Evolutionary conservation across 208 protist species (phyloP).

Genomic region (Trichomonas gallinae): DNA sequence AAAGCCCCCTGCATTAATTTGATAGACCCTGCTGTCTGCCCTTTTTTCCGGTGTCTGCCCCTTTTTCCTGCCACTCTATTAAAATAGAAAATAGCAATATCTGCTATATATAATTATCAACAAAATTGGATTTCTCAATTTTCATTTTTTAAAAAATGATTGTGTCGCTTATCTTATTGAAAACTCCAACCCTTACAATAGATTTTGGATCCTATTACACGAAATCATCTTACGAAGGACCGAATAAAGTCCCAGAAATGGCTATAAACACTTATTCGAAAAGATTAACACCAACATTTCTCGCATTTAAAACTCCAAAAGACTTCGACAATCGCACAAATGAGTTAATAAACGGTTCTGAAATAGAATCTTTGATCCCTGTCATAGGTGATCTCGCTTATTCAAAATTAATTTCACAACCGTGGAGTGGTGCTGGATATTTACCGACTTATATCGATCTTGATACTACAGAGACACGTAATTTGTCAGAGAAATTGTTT

Average conservation of each 20-base stretch:
- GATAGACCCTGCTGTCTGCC: too few relatives aligned
- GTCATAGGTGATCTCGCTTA: background rate
- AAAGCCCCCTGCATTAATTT: too few relatives aligned
- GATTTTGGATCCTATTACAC: slow-evolving; percentile 5
- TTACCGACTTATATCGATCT: background rate
- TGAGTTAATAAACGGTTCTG: background rate
- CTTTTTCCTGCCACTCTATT: too few relatives aligned
- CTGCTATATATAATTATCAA: too few relatives aligned
- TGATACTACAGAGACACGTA: background rate
- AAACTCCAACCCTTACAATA: background rate
- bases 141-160: background rate
- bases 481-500: background rate
- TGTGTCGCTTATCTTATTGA: background rate
- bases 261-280: background rate
- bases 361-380: background rate
- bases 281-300: background rate
- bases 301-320: background rate
- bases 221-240: background rate
- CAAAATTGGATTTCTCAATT: background rate
- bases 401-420: background rate
- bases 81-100: too few relatives aligned
- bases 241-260: background rate
- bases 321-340: background rate
- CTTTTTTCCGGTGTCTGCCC: too few relatives aligned
- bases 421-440: background rate